Percentiles rank a stretch among this genome's conserved stretches.
Conservation (phyloP, 805 yeast species). For the Yarrowia bubula region DNA sequence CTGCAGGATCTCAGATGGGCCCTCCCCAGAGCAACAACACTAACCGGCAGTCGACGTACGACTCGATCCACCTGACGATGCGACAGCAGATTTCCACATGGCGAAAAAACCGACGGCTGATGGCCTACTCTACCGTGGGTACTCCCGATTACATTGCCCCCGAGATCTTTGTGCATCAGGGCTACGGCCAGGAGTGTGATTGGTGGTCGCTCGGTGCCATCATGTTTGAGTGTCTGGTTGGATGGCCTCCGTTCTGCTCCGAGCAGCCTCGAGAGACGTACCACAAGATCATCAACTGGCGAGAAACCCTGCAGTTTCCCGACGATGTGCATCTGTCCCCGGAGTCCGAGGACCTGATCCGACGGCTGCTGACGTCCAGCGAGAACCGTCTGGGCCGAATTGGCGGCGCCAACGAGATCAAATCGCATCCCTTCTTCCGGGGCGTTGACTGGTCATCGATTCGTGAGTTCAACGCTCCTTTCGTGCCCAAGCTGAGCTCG, state of each 20-base stretch:
- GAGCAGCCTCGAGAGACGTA: slow-evolving; percentile 94
- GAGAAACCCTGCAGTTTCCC: slow-evolving; percentile 81
- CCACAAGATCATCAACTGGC: slow-evolving; percentile 87
- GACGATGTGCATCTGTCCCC: slow-evolving; percentile 87
- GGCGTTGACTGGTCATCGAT: slow-evolving; percentile 96
- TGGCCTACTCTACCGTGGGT: slow-evolving; percentile 96
- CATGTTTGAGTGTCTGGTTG: slow-evolving; percentile 93
- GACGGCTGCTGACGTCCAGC: slow-evolving; percentile 70
- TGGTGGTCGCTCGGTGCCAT: slow-evolving; percentile 98
- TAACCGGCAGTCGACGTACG: slow-evolving; percentile 42
- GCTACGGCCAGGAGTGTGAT: slow-evolving; percentile 95
- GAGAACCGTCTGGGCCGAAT: slow-evolving; percentile 81
- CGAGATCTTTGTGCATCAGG: slow-evolving; percentile 87
- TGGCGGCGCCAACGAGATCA: slow-evolving; percentile 90
- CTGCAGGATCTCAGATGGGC: slow-evolving; percentile 27
- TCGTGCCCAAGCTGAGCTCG: slow-evolving; percentile 84
- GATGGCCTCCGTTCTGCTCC: slow-evolving; percentile 95
- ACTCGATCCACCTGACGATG: slow-evolving; percentile 92
- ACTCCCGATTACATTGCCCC: slow-evolving; percentile 97
- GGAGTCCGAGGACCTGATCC: slow-evolving; percentile 83
- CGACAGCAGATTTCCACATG: slow-evolving; percentile 94
- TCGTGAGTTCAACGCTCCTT: slow-evolving; percentile 86
- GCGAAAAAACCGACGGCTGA: slow-evolving; percentile 84
- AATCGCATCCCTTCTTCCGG: slow-evolving; percentile 85
- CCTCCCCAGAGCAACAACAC: slow-evolving; percentile 12